Evolutionary conservation across 2,329 filamentous ascomycete species (phyloP), one percentile per base, ranked within the genome.

Genomic region (Helotiales sp.): DNA sequence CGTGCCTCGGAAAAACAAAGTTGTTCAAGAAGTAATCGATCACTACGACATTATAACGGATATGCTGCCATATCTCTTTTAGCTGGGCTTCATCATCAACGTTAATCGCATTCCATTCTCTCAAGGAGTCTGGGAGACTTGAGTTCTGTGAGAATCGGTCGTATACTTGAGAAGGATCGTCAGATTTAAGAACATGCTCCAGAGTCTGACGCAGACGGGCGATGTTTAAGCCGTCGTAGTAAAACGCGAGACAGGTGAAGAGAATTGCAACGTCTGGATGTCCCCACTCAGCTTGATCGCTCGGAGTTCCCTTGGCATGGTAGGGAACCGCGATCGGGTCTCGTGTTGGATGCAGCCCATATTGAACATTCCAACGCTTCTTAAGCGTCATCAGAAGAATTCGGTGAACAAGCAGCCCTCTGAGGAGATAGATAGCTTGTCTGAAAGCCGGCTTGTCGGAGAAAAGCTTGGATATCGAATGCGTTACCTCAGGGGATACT

Each of bases 211-310:
- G 78, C 0, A 89, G 78, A 60, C 90, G 87, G 0, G 72, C 52
- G 1, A 80, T 67, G 1, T 63, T 82, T 0, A 91, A 75, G 0
- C 89, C 89, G 1, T 80, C 76, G 59, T 92, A 90, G 71, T 93
- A 93, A 71, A 90, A 92, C 0, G 85, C 83, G 0, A 93, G 77
- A 13, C 86, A 88, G 0, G 90, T 93, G 1, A 93, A 79, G 0
- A 88, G 37, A 1, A 93, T 89, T 0, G 86, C 82, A 0, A 91
- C 87, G 71, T 93, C 86, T 0, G 89, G 88, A 69, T 93, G 89
- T 0, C 88, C 87, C 73, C 85, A 93, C 71, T 93, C 90, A 0
- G 89, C 86, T 6, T 55, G 52, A 8, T 55, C 52, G 24, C 52
- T 55, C 34, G 52, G 52, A n/a, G 83, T 80, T 2, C 89, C 90